These are phyloP conservation scores for Ploettnerulaceae sp. DNA, from an alignment of 2,329 filamentous ascomycete species.

Conservation along the genomic window DNA sequence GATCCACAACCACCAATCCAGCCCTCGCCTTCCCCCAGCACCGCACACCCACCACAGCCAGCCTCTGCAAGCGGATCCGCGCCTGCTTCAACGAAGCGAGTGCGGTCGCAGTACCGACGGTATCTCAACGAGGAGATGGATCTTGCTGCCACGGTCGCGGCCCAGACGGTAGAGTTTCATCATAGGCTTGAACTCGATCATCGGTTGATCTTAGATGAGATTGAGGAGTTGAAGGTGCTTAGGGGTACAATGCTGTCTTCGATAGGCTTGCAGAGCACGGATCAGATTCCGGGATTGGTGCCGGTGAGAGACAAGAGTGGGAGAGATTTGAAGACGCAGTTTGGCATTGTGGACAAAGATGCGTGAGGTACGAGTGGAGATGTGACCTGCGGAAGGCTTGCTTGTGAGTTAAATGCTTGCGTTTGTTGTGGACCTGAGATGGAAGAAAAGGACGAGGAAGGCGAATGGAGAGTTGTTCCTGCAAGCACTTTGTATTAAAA, in stretches of 20 bases:
- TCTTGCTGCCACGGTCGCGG: neutral
- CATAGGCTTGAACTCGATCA: slow-evolving; percentile 4
- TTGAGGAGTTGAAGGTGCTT: neutral
- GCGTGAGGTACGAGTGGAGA: neutral
- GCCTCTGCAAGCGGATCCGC: too few species aligned
- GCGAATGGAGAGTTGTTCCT: too few species aligned
- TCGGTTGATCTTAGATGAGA: slow-evolving; percentile 8
- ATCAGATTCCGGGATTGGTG: slow-evolving; percentile 8
- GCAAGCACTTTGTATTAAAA: too few species aligned
- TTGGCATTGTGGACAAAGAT: neutral
- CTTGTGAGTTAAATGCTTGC: too few species aligned
- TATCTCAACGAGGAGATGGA: slow-evolving; percentile 7
- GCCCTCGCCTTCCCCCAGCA: neutral
- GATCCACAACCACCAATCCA: neutral
- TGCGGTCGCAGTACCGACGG: slow-evolving; percentile 4
- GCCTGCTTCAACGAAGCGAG: neutral
- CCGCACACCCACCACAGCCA: too few species aligned
- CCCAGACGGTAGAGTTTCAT: neutral
- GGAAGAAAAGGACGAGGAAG: too few species aligned
- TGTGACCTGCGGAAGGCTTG: too few species aligned
- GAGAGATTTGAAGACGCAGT: slow-evolving; percentile 1
- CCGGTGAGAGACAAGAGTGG: neutral
- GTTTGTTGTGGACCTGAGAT: too few species aligned
- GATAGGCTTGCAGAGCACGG: slow-evolving; percentile 1
- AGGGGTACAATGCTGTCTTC: slow-evolving; percentile 2